Evolutionary conservation across 345 rosid species (phyloP), one percentile per base, ranked within the genome.

Genomic region (Trapa bicornis): DNA sequence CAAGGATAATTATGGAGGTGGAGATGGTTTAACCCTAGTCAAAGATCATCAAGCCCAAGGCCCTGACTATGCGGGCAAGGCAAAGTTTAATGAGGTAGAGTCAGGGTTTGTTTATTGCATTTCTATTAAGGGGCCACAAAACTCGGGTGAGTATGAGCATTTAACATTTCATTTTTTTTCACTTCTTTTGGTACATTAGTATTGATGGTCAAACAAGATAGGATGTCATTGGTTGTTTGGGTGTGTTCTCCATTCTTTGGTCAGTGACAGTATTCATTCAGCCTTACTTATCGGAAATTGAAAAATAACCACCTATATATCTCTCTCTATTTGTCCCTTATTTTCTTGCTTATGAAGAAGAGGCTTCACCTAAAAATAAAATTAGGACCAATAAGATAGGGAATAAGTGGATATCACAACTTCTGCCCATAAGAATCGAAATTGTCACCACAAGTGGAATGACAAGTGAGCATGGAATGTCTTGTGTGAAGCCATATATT

Each of bases 61-160:
- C 74, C 80, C 86, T 74, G 70, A 80, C 79, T 78, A 68, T 53
- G 50, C 73, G 71, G 52, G 41, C 73, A 75, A 81, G 52, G 41
- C 73, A 75, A 81, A 71, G 4, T 41, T 38, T 7, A 32, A 37
- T 38, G 15, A 47, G 61, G 71, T 73, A 71, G 47, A 33, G 61
- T 68, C 39, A 67, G 33, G 62, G 15, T 33, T 58, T 58, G 33
- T 58, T 58, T 54, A 5, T 29, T 17, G 43, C 35, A 12, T 58
- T 41, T 29, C 33, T 4, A 58, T 41, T 33, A 58, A 32, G 63
- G 63, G 63, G 38, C 60, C 63, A 58, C 16, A 35, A 58, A 58
- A 58, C 63, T 32, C 37, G 35, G 61, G 63, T 32, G 63, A 2
- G 37, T 14, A 11, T 58, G 35, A 35, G 63, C 12, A 58, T 35